Conservation (phyloP, 192 early-diverging fungal species). For the Lunasporangiospora selenospora region DNA sequence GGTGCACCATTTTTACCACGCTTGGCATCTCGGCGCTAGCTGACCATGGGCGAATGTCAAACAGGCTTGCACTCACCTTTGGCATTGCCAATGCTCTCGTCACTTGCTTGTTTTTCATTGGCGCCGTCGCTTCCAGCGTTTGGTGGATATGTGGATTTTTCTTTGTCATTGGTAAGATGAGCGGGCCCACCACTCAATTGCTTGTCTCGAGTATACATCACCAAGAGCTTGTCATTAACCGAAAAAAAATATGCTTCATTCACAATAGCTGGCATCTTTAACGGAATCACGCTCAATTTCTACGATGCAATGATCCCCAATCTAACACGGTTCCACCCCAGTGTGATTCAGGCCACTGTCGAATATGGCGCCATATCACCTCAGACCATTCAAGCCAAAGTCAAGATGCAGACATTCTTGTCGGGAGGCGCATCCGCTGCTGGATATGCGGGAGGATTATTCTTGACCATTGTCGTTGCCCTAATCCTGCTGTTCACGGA, state of each 20-base stretch:
- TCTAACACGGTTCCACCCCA: slow-evolving; percentile 46
- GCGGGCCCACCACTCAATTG: slow-evolving; percentile 10
- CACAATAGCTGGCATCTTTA: slow-evolving; percentile 18
- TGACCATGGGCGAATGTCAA: slow-evolving; percentile 42
- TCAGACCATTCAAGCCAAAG: slow-evolving; percentile 24
- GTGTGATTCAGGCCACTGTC: slow-evolving; percentile 20
- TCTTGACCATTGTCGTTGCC: slow-evolving; percentile 42
- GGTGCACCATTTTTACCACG: slow-evolving; percentile 34
- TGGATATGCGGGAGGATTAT: slow-evolving; percentile 36
- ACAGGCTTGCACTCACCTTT: slow-evolving; percentile 22
- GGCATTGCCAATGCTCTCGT: slow-evolving; percentile 16
- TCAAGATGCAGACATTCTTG: slow-evolving; percentile 37
- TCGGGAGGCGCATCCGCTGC: slow-evolving; percentile 47
- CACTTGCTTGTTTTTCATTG: slow-evolving; percentile 39
- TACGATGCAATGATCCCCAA: slow-evolving; percentile 56
- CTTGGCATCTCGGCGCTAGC: slow-evolving; percentile 46
- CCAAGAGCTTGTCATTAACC: no score
- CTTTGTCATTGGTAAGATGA: slow-evolving; percentile 26
- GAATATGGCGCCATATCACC: slow-evolving; percentile 16
- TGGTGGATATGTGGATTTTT: slow-evolving; percentile 26
- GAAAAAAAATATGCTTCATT: no score
- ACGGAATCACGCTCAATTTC: slow-evolving; percentile 39
- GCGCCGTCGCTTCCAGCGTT: slow-evolving; percentile 14
- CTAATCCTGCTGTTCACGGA: slow-evolving; percentile 26
- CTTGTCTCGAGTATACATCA: no score